Evolutionary conservation across 805 yeast species (phyloP).

Genomic region (Saturnispora hagleri): DNA sequence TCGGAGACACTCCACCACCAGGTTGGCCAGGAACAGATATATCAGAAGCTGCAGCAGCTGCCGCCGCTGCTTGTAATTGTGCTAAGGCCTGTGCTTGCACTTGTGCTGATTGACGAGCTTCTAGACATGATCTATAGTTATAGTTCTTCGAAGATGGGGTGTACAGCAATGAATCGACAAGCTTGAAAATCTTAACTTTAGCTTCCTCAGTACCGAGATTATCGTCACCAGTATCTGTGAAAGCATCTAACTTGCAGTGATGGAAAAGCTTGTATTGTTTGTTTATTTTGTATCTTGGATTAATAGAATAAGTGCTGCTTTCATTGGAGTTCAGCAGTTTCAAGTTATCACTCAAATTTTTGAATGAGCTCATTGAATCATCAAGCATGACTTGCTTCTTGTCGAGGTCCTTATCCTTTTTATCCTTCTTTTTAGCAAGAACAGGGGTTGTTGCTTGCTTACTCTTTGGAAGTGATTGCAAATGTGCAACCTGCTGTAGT

Average conservation of each 20-base stretch:
- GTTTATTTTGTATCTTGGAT: slow-evolving; percentile 16
- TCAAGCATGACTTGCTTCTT: slow-evolving; percentile 16
- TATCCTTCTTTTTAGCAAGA: slow-evolving; percentile 18
- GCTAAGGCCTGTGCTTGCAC: slow-evolving; percentile 13
- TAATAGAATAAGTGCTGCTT: slow-evolving; percentile 20
- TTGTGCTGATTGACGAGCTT: slow-evolving; percentile 9
- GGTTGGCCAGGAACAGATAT: slow-evolving; percentile 2
- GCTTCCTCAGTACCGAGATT: slow-evolving; percentile 13
- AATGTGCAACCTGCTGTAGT: slow-evolving; percentile 26
- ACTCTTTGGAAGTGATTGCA: slow-evolving; percentile 14
- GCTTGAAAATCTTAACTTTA: slow-evolving; percentile 18
- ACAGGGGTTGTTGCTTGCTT: not conserved
- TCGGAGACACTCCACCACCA: slow-evolving; percentile 11
- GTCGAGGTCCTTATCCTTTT: slow-evolving; percentile 22
- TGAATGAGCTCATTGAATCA: slow-evolving; percentile 20
- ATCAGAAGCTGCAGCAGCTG: slow-evolving; percentile 5
- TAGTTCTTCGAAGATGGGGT: slow-evolving; percentile 28
- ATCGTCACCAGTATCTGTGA: slow-evolving; percentile 12
- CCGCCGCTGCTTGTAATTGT: slow-evolving; percentile 9
- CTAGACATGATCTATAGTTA: slow-evolving; percentile 18
- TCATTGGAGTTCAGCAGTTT: slow-evolving; percentile 19
- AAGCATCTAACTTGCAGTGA: slow-evolving; percentile 12
- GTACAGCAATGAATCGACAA: slow-evolving; percentile 26
- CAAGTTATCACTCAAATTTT: slow-evolving; percentile 20
- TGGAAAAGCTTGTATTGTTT: slow-evolving; percentile 18